phyloP scores from a whole-genome alignment of 495 filamentous ascomycete genomes.

The Talaromyces trachyspermus region DNA sequence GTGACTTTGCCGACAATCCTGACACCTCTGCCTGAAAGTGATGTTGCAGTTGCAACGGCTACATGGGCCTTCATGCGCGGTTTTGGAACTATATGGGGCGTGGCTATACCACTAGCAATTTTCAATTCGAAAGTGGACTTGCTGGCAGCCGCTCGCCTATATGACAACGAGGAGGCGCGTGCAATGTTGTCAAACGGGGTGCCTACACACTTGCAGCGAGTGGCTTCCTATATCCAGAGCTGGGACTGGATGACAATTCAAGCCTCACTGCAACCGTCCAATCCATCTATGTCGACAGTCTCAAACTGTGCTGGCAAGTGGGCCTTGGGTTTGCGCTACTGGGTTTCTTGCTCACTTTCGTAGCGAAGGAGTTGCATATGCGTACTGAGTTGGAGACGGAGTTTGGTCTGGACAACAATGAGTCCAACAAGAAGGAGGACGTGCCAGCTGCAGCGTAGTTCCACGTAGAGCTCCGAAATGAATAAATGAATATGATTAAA shows the following conservation, averaged over 20 bases:
- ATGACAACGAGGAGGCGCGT: not conserved
- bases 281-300: constrained; percentile 7
- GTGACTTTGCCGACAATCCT: constrained; percentile 27
- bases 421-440: not conserved
- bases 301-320: constrained; percentile 11
- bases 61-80: constrained; percentile 36
- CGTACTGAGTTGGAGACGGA: constrained; percentile 6
- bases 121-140: constrained; percentile 27
- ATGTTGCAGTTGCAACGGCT: constrained; percentile 30
- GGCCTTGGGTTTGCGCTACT: constrained; percentile 5
- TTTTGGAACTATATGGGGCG: constrained; percentile 43
- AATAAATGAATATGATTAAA: too few relatives aligned
- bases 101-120: constrained; percentile 38
- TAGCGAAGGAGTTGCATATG: constrained; percentile 10
- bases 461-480: too few relatives aligned
- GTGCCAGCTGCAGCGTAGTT: not conserved
- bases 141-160: not conserved
- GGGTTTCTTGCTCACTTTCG: constrained; percentile 10
- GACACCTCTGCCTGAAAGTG: constrained; percentile 22
- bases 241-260: not conserved
- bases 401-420: not conserved
- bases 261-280: constrained; percentile 3
- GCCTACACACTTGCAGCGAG: not conserved
- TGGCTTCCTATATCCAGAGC: not conserved
- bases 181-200: not conserved